Evolutionary conservation across 129 eudicot species (phyloP), one percentile per base, ranked within the genome.

Genomic region (Flaveria trinervia): DNA sequence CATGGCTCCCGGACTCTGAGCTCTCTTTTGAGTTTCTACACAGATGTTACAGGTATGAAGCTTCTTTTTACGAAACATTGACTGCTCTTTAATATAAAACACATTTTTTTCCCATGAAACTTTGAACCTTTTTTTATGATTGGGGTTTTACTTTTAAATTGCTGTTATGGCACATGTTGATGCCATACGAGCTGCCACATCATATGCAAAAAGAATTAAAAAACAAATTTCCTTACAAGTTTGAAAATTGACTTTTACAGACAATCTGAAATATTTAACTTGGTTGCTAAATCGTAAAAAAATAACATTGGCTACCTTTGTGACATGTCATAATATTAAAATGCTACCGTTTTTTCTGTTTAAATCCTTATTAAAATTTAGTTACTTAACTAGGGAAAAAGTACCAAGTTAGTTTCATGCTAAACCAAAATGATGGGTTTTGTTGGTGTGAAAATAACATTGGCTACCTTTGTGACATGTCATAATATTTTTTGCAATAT

Each of bases 1-100:
- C 94, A 83, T 71, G 98, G 98, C 73, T 80, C 96, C 46, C 90
- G 98, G 39, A 84, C 79, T 79, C 70, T 88, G 33, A 82, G 68
- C 80, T 92, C 98, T 71, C 89, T 92, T 50, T 79, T 82, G 51
- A 51, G 86, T 7, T 92, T 92, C 70, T 92, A 90, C 79, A 83
- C 81, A 57, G 90, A 85, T 51, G 83, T 88, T 74, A 88, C 96
- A 48, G 96, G 98, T 92, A 82, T 46, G 61, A 30, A 79, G 41
- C 71, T 61, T 48, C 5, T 12, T 71, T 18, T 46, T 4, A 36
- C 7, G 73, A 18, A 54, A 14, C 16, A 54, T 39, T 9, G 12
- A 67, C 44, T 25, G 26, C 67, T 60, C 16, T 50, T 70, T 26
- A 44, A 26, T 49, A 25, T 17, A 9, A 48, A 50, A 26, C 10